Conservation (phyloP, 495 filamentous ascomycete genomes). For the Letharia columbiana region DNA sequence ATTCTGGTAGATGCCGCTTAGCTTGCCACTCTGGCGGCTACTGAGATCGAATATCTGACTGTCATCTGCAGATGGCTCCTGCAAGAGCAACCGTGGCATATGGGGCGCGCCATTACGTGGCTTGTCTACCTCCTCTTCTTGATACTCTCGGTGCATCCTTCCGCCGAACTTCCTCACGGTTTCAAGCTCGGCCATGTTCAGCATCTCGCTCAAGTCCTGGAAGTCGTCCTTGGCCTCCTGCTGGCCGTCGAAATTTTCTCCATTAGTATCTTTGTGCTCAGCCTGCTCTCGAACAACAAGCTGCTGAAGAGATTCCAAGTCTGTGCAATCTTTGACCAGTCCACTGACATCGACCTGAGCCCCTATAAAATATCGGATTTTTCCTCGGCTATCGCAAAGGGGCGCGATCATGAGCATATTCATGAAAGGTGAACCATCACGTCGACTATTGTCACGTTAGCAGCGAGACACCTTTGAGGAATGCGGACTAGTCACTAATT, state of each 20-base stretch:
- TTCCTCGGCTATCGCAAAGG: conserved; percentile 52
- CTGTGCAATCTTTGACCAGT: conserved; percentile 47
- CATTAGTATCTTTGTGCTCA: background rate
- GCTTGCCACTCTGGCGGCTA: conserved; percentile 21
- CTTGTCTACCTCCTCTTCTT: conserved; percentile 33
- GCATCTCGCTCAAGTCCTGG: conserved; percentile 52
- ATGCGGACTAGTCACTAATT: conserved; percentile 50
- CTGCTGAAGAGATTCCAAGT: conserved; percentile 49
- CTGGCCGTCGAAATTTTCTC: conserved; percentile 11
- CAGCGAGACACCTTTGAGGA: conserved; percentile 1
- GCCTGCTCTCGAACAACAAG: conserved; percentile 31
- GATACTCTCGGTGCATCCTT: conserved; percentile 43
- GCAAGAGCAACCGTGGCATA: conserved; percentile 25
- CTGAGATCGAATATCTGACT: conserved; percentile 4
- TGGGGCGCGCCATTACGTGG: conserved; percentile 21
- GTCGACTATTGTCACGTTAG: conserved; percentile 35
- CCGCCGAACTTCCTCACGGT: conserved; percentile 49
- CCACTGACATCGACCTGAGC: conserved; percentile 55
- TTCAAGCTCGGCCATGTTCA: conserved; percentile 51
- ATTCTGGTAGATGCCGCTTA: conserved; percentile 41
- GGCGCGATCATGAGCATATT: conserved; percentile 58
- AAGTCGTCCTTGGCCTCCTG: conserved; percentile 40
- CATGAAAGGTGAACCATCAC: conserved; percentile 61
- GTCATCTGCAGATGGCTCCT: conserved; percentile 24
- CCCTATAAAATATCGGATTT: conserved; percentile 54